Conservation (phyloP, 139 green algal genomes). For the Penium margaritaceum region DNA sequence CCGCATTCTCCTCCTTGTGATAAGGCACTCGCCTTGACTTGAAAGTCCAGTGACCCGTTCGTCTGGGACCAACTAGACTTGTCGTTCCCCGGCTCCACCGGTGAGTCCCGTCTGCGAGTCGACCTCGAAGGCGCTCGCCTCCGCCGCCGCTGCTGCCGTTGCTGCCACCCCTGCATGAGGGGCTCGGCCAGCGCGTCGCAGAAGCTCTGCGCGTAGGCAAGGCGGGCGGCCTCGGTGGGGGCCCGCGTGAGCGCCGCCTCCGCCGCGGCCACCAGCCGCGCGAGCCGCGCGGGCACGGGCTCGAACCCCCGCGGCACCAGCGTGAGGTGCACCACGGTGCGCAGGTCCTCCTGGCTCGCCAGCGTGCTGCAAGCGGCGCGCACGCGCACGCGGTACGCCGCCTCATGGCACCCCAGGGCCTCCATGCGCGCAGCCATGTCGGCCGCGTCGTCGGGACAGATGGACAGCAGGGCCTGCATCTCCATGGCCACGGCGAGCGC, state of each 20-base stretch:
- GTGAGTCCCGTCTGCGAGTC: too few species aligned
- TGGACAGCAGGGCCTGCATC: background rate
- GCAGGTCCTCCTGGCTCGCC: background rate
- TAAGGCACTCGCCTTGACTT: too few species aligned
- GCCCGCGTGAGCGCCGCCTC: background rate
- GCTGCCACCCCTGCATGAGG: too few species aligned
- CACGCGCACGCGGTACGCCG: background rate
- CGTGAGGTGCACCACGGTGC: background rate
- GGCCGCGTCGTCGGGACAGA: background rate
- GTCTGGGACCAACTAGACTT: too few species aligned
- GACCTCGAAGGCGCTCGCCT: too few species aligned
- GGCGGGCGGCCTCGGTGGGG: background rate
- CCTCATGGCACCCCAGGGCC: background rate
- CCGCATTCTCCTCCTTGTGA: too few species aligned
- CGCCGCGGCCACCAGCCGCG: background rate
- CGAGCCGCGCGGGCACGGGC: background rate
- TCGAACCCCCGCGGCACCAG: background rate
- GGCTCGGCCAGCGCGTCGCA: background rate
- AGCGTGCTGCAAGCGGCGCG: background rate
- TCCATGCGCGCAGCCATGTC: background rate
- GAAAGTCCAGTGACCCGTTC: too few species aligned
- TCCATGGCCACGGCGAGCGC: background rate
- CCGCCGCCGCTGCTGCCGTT: too few species aligned
- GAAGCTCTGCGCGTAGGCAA: background rate
- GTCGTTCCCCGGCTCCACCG: too few species aligned